phyloP scores from a whole-genome alignment of 2,329 filamentous ascomycete genomes.

The Aspergillus arachidicola region DNA sequence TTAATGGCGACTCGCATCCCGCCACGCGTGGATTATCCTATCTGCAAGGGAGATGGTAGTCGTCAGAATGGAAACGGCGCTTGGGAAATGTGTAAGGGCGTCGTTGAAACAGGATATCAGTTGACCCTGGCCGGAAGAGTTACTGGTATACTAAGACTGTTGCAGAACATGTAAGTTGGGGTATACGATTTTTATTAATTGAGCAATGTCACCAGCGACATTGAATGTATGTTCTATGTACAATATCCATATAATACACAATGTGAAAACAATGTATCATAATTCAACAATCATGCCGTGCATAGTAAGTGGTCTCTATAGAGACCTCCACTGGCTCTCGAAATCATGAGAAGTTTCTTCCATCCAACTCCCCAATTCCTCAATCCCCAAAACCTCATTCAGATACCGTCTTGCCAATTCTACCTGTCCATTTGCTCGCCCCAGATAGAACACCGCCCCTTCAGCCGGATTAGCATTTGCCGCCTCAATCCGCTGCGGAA shows the following conservation, averaged over 20 bases:
- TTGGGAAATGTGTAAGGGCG: slow-evolving; percentile 58
- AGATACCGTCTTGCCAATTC: slow-evolving; percentile 27
- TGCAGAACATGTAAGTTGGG: slow-evolving; percentile 39
- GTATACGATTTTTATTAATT: slow-evolving; percentile 2
- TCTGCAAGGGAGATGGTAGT: slow-evolving; percentile 61
- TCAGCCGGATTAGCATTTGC: slow-evolving; percentile 16
- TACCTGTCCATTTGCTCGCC: slow-evolving; percentile 21
- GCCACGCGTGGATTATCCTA: slow-evolving; percentile 76
- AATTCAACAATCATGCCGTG: background rate
- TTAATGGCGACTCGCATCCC: slow-evolving; percentile 75
- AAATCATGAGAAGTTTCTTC: slow-evolving; percentile 24
- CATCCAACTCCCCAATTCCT: slow-evolving; percentile 28
- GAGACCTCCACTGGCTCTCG: background rate
- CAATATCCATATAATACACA: slow-evolving; percentile 6
- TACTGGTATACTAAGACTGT: slow-evolving; percentile 39
- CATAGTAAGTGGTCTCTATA: background rate
- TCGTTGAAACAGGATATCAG: slow-evolving; percentile 51
- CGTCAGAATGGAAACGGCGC: slow-evolving; percentile 59
- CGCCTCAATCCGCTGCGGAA: slow-evolving; percentile 30
- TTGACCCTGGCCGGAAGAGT: slow-evolving; percentile 45
- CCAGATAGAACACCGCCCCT: slow-evolving; percentile 31
- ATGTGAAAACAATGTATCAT: background rate
- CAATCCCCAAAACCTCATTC: slow-evolving; percentile 28
- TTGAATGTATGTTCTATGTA: slow-evolving; percentile 2
- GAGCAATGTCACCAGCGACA: background rate